Evolutionary conservation across 148 eudicot genomes (phyloP), one percentile per base, ranked within the genome.

Genomic region (Heliosperma pusillum): DNA sequence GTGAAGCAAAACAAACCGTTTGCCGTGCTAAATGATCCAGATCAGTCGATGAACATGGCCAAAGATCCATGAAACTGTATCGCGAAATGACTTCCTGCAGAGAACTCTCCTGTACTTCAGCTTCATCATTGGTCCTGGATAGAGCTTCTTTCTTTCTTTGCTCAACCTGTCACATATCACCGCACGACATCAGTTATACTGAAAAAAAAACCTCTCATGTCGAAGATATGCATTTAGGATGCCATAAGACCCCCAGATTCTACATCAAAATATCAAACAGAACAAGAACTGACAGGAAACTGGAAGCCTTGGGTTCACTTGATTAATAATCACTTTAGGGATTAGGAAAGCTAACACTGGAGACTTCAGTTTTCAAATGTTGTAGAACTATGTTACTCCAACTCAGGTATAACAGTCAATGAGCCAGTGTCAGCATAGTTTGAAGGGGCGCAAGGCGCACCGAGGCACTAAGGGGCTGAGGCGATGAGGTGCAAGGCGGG

Each of bases 61-160:
- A 90, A 70, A 96, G 94, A 88, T 90, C 96, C 97, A 84, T 89
- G 74, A 87, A 96, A 80, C 94, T 90, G 70, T 96, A 96, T 66
- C 99, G 90, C 42, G 95, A 88, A 73, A 90, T 85, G 40, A 96
- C 93, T 83, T 96, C 99, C 76, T 92, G 97, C 61, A 96, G 85
- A 58, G 99, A 90, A 80, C 74, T 82, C 72, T 92, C 97, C 70
- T 87, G 81, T 58, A 80, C 80, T 26, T 87, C 79, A 74, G 80
- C 84, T 80, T 88, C 90, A 73, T 92, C 97, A 68, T 85, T 83
- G 27, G 83, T 85, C 81, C 89, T 78, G 58, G 89, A 87, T 77
- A 96, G 90, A 77, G 99, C 99, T 77, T 92, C 99, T 89, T 96
- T 96, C 85, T 89, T 92, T 85, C 99, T 88, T 86, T 96, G 99